Conservation (phyloP, 1,284 basidiomycete genomes). For the Caloboletus firmus region DNA sequence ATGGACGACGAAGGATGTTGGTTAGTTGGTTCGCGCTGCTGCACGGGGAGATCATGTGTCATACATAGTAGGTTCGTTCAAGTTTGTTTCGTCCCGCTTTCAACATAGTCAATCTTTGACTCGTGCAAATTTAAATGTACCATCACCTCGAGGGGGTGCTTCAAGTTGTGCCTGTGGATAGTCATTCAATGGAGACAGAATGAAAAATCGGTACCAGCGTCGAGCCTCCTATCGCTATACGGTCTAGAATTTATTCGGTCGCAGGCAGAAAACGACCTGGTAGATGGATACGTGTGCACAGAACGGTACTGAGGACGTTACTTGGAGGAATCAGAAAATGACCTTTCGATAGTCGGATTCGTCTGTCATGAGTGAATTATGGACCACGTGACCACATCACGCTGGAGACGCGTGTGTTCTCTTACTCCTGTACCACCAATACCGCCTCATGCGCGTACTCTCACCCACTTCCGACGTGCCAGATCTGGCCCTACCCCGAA, state of each 20-base stretch:
- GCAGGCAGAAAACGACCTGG: not conserved
- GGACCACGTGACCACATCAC: slow-evolving; percentile 14
- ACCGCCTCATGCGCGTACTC: slow-evolving; percentile 23
- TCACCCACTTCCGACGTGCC: slow-evolving; percentile 3
- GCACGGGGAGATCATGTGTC: slow-evolving; percentile 38
- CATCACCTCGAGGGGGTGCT: not conserved
- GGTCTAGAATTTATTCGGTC: not conserved
- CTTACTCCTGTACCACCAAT: not conserved
- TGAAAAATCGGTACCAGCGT: not conserved
- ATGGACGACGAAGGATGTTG: slow-evolving; percentile 38
- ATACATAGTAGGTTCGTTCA: slow-evolving; percentile 4
- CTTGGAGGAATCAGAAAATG: no score
- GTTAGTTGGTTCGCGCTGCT: slow-evolving; percentile 37
- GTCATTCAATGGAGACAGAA: not conserved
- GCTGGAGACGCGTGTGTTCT: slow-evolving; percentile 1
- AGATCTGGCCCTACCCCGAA: not conserved
- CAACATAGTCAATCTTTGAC: not conserved
- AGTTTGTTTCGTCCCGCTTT: no score
- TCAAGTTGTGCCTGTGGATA: not conserved
- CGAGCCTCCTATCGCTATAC: no score
- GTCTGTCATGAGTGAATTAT: no score
- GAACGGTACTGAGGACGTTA: not conserved
- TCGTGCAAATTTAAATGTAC: not conserved
- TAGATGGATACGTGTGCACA: not conserved
- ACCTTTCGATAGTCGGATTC: no score